Conservation (phyloP, 164 flowering plant species). For the Buxus sempervirens region DNA sequence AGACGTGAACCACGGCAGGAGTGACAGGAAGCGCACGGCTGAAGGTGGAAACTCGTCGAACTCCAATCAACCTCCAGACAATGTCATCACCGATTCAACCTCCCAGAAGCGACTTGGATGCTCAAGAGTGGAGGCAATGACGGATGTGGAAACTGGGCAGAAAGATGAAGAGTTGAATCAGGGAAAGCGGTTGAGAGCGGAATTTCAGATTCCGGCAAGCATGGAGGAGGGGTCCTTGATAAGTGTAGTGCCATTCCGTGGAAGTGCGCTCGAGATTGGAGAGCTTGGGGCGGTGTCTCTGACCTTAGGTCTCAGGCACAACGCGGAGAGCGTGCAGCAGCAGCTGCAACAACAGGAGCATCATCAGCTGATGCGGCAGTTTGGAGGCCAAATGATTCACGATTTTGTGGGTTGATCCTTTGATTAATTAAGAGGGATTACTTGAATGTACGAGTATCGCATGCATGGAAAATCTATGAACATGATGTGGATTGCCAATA, state of each 20-base stretch:
- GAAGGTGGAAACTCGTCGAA: slow-evolving; percentile 3
- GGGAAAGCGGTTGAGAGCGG: slow-evolving; percentile 50
- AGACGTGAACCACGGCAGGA: slow-evolving; percentile 17
- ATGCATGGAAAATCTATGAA: no score
- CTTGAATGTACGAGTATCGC: no score
- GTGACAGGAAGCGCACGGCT: slow-evolving; percentile 10
- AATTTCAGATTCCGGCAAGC: slow-evolving; percentile 25
- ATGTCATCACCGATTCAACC: slow-evolving; percentile 10
- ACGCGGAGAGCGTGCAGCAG: slow-evolving; percentile 31
- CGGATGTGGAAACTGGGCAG: slow-evolving; percentile 7
- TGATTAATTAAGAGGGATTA: no score
- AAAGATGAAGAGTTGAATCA: slow-evolving; percentile 37
- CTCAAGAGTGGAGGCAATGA: slow-evolving; percentile 10
- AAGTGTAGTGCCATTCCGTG: slow-evolving; percentile 47
- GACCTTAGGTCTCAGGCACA: slow-evolving; percentile 72
- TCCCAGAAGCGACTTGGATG: slow-evolving; percentile 22
- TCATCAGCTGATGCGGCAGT: slow-evolving; percentile 35
- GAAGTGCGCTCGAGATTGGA: slow-evolving; percentile 34
- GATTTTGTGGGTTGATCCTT: slow-evolving; percentile 49
- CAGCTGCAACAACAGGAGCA: slow-evolving; percentile 32
- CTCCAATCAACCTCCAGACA: slow-evolving; percentile 13
- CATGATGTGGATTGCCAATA: no score
- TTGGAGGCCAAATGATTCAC: slow-evolving; percentile 52
- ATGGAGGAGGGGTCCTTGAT: slow-evolving; percentile 40
- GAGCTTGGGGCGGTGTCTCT: slow-evolving; percentile 71